Evolutionary conservation across 352 stramenopile genomes (phyloP).

Genomic region (Phytophthora sp.): DNA sequence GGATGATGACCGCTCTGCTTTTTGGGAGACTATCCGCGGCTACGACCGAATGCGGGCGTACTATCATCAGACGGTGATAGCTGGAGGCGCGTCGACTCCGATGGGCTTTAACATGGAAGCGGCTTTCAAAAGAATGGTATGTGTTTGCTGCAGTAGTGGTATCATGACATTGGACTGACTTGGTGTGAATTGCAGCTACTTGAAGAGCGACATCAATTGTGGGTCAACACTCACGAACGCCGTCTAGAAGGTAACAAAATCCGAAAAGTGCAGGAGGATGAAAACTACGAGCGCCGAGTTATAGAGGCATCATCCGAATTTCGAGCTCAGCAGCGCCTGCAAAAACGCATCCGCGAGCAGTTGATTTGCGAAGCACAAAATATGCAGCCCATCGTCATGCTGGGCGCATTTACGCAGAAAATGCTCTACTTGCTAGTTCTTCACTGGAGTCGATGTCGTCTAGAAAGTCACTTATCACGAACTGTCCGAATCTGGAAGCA

Average conservation of each 20-base stretch:
- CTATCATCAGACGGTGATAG: slow-evolving; percentile 36
- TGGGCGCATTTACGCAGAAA: slow-evolving; percentile 53
- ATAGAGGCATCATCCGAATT: slow-evolving; percentile 53
- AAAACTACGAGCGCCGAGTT: slow-evolving; percentile 50
- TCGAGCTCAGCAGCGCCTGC: slow-evolving; percentile 48
- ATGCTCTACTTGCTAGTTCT: slow-evolving; percentile 37
- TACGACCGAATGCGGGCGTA: slow-evolving; percentile 48
- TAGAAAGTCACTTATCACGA: slow-evolving; percentile 43
- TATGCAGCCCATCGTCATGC: slow-evolving; percentile 51
- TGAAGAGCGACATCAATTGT: slow-evolving; percentile 46
- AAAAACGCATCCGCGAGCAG: slow-evolving; percentile 43
- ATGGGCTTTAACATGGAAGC: slow-evolving; percentile 69
- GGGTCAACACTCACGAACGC: slow-evolving; percentile 46
- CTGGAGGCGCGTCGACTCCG: slow-evolving; percentile 41
- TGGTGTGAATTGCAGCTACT: slow-evolving; percentile 34
- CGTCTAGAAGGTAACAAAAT: slow-evolving; percentile 33
- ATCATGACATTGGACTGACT: background rate
- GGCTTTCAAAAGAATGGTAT: slow-evolving; percentile 56
- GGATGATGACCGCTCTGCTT: slow-evolving; percentile 42
- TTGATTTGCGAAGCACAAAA: slow-evolving; percentile 43
- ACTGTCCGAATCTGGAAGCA: slow-evolving; percentile 57
- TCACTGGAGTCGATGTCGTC: slow-evolving; percentile 44
- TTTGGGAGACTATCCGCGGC: slow-evolving; percentile 51
- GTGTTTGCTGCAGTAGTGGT: background rate
- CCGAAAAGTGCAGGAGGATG: slow-evolving; percentile 53